Evolutionary conservation across 2,329 filamentous ascomycete species (phyloP).

Genomic region (Neonectria ditissima): DNA sequence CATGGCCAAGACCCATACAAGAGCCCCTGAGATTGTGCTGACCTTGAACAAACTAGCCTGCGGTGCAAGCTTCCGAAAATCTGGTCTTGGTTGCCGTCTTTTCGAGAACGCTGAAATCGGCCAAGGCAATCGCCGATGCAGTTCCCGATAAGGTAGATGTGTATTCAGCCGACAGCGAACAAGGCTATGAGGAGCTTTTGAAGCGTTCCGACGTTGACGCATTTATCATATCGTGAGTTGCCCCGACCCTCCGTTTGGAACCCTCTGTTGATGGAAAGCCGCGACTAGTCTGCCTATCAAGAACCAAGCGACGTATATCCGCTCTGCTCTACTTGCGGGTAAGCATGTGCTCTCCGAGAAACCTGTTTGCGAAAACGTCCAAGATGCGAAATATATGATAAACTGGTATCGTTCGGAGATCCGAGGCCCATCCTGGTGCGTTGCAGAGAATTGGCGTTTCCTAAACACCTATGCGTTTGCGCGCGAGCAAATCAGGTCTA

Average conservation of each 20-base stretch:
- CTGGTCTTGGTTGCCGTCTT: slow-evolving; percentile 10
- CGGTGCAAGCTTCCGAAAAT: slow-evolving; percentile 1
- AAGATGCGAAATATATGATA: slow-evolving; percentile 6
- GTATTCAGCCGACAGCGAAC: slow-evolving; percentile 5
- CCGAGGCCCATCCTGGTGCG: slow-evolving; percentile 17
- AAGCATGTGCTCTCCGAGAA: slow-evolving; percentile 22
- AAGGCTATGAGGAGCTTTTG: slow-evolving; percentile 4
- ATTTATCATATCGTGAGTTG: slow-evolving; percentile 13
- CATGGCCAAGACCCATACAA: not conserved
- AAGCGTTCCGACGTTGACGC: slow-evolving; percentile 14
- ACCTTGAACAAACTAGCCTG: slow-evolving; percentile 1
- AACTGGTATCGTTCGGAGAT: slow-evolving; percentile 20
- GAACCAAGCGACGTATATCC: slow-evolving; percentile 13
- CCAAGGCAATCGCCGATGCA: slow-evolving; percentile 6
- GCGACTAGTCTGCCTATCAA: slow-evolving; percentile 4
- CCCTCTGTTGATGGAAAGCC: not conserved
- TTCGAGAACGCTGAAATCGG: slow-evolving; percentile 11
- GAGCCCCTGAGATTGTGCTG: not conserved
- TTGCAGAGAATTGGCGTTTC: slow-evolving; percentile 32
- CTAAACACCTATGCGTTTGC: slow-evolving; percentile 25
- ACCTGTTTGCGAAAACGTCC: slow-evolving; percentile 9
- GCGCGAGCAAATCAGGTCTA: slow-evolving; percentile 5
- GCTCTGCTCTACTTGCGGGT: slow-evolving; percentile 8
- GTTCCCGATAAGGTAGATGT: slow-evolving; percentile 1
- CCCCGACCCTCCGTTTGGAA: not conserved